phyloP scores from a whole-genome alignment of 192 early-diverging fungal species.

The Umbelopsis sp. region DNA sequence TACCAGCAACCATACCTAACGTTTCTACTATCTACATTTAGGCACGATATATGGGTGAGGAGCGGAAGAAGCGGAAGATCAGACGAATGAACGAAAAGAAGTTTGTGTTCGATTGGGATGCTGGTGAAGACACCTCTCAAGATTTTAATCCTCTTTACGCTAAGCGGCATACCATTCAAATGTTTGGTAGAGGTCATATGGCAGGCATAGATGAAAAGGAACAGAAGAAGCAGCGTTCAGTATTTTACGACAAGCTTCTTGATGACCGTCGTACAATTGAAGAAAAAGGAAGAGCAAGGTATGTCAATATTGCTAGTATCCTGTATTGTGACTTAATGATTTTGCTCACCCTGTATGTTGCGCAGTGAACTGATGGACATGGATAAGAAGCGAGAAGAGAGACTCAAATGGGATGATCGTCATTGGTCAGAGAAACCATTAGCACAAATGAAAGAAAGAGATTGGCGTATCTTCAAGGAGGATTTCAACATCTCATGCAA shows the following conservation, averaged over 20 bases:
- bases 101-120: conserved; percentile 98
- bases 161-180: conserved; percentile 62
- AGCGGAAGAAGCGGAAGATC: conserved; percentile 71
- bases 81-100: conserved; percentile 90
- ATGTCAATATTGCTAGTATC: too few species aligned
- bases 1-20: background rate
- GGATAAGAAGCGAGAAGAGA: conserved; percentile 65
- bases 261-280: conserved; percentile 58
- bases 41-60: conserved; percentile 86
- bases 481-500: conserved; percentile 96
- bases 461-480: conserved; percentile 99
- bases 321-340: too few species aligned
- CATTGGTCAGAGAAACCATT: conserved; percentile 96
- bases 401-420: conserved; percentile 81
- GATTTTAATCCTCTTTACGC: conserved; percentile 93
- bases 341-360: too few species aligned
- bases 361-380: conserved; percentile 58
- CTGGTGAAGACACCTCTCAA: conserved; percentile 91
- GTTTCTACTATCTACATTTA: conserved; percentile 26
- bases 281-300: conserved; percentile 60
- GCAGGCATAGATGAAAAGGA: conserved; percentile 85
- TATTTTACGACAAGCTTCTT: conserved; percentile 71
- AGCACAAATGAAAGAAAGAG: conserved; percentile 90
- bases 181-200: conserved; percentile 89
- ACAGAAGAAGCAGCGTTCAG: conserved; percentile 62